Evolutionary conservation across 139 green algal species (phyloP).

Genomic region (Pleodorina starrii): DNA sequence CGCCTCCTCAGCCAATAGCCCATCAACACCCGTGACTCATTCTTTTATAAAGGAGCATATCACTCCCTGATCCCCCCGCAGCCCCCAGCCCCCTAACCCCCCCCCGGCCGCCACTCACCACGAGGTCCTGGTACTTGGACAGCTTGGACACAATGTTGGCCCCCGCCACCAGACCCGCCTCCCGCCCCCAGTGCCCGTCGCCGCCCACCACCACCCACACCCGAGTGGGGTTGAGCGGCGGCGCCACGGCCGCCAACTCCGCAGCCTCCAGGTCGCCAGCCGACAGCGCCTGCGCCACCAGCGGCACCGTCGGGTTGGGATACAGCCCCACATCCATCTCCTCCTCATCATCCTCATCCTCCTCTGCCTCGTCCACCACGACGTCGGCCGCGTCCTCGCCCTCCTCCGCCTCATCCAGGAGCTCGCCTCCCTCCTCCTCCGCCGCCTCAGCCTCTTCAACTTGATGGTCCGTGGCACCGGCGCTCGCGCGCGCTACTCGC

Average conservation of each 20-base stretch:
- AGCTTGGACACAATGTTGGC: conserved; percentile 51
- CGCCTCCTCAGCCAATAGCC: too few relatives aligned
- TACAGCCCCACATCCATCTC: not conserved
- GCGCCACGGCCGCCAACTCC: conserved; percentile 25
- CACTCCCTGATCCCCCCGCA: too few relatives aligned
- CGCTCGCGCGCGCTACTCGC: too few relatives aligned
- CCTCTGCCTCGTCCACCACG: not conserved
- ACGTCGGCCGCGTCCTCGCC: not conserved
- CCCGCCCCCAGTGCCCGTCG: conserved; percentile 61
- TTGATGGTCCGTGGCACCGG: not conserved
- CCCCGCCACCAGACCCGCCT: conserved; percentile 55
- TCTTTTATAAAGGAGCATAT: too few relatives aligned
- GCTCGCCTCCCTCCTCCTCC: conserved; percentile 6
- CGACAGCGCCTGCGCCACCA: conserved; percentile 12
- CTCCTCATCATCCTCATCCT: not conserved
- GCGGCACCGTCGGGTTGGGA: not conserved
- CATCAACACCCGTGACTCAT: too few relatives aligned
- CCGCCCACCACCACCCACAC: conserved; percentile 87
- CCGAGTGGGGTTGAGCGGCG: conserved; percentile 28
- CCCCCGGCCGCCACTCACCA: not conserved
- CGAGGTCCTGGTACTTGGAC: conserved; percentile 42
- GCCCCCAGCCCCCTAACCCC: too few relatives aligned
- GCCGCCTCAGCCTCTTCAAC: not conserved
- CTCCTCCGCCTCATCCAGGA: not conserved
- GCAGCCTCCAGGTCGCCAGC: not conserved